Conservation (phyloP, 331 rosid species). For the Acacia concinna region DNA sequence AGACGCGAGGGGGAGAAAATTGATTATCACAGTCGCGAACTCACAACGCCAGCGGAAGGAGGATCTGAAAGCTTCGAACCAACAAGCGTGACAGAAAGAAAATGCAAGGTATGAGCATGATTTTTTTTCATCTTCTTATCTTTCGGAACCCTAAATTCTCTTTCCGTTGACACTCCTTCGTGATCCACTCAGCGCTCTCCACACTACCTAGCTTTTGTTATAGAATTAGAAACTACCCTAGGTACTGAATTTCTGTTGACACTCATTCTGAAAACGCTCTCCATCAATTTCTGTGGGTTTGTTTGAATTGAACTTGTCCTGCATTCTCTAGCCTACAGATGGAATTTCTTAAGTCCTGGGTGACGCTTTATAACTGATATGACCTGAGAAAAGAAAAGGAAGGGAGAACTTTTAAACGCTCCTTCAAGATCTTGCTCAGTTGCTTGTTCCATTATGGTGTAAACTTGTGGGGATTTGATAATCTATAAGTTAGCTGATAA, state of each 20-base stretch:
- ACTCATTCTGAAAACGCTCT: background rate
- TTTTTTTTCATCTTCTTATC: background rate
- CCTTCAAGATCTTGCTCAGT: background rate
- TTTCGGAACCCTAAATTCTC: conserved; percentile 49
- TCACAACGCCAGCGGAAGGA: conserved; percentile 8
- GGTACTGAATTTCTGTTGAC: too few relatives aligned
- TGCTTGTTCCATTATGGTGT: conserved; percentile 4
- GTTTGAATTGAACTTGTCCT: conserved; percentile 22
- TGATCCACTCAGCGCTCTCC: conserved; percentile 11
- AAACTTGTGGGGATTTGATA: background rate
- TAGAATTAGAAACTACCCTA: too few relatives aligned
- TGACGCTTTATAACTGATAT: conserved; percentile 63
- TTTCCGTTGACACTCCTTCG: conserved; percentile 30
- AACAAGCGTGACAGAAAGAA: conserved; percentile 25
- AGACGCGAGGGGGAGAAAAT: background rate
- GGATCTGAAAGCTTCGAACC: conserved; percentile 55
- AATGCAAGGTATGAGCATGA: conserved; percentile 61
- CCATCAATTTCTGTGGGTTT: conserved; percentile 15
- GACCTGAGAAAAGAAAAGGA: conserved; percentile 51
- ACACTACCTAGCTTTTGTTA: conserved; percentile 24
- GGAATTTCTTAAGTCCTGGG: conserved; percentile 72
- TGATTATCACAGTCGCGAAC: too few relatives aligned
- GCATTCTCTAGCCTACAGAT: conserved; percentile 49
- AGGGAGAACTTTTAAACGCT: background rate
- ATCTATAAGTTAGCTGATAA: background rate